These are phyloP conservation scores for Cerrena zonata DNA, from an alignment of 1,284 basidiomycete species.

Conservation along the genomic window DNA sequence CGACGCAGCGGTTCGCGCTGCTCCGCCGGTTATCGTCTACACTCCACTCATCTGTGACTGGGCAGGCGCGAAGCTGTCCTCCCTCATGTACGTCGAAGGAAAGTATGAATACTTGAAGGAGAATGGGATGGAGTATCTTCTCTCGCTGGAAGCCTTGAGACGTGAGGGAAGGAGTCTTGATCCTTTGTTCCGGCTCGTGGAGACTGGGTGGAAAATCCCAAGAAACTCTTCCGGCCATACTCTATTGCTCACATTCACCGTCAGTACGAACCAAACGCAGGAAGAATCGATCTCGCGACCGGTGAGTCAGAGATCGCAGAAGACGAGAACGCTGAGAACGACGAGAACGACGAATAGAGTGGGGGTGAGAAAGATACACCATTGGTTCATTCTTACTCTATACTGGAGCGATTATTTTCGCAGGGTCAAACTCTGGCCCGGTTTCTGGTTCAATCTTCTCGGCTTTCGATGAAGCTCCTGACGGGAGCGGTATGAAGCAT, in stretches of 20 bases:
- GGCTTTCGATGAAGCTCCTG: no score
- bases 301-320: no score
- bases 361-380: no score
- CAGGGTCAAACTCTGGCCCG: no score
- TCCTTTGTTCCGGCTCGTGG: conserved; percentile 15
- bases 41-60: not conserved
- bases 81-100: conserved; percentile 1
- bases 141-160: conserved; percentile 22
- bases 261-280: not conserved
- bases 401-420: no score
- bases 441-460: no score
- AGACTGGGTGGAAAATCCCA: conserved; percentile 10
- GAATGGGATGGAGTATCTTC: conserved; percentile 19
- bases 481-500: no score
- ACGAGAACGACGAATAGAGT: no score
- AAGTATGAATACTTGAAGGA: conserved; percentile 24
- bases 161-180: conserved; percentile 14
- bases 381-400: no score
- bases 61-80: not conserved
- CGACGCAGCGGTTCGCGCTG: not conserved
- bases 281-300: no score
- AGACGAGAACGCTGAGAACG: no score
- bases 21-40: not conserved
- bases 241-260: conserved; percentile 18
- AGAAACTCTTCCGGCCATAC: conserved; percentile 15